These are phyloP conservation scores for Porodaedalea pini DNA, from an alignment of 1,284 basidiomycete species.

Conservation along the genomic window DNA sequence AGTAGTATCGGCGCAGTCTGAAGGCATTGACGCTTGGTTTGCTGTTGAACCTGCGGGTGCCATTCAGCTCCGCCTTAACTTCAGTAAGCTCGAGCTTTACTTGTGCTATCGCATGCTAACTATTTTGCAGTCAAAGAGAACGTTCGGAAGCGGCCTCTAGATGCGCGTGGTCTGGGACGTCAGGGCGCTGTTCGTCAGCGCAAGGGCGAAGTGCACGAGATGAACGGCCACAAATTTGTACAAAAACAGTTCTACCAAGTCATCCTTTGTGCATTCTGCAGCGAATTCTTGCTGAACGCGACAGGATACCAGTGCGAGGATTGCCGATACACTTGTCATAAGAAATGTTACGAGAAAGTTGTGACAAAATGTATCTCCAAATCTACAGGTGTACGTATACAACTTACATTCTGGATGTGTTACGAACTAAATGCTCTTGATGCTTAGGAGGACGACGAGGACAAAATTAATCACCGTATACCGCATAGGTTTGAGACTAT, in stretches of 20 bases:
- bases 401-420: conserved; percentile 1
- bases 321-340: conserved; percentile 98
- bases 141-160: conserved; percentile 90
- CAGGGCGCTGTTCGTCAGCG: conserved; percentile 98
- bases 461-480: conserved; percentile 99
- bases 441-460: conserved; percentile 86
- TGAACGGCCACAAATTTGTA: conserved; percentile 99
- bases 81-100: conserved; percentile 56
- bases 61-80: conserved; percentile 81
- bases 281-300: conserved; percentile 96
- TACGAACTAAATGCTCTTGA: background rate
- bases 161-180: conserved; percentile 90
- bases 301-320: conserved; percentile 99
- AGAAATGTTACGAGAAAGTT: conserved; percentile 98
- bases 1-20: conserved; percentile 35
- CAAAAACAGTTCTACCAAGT: conserved; percentile 98
- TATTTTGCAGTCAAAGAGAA: conserved; percentile 83
- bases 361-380: conserved; percentile 99
- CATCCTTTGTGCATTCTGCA: conserved; percentile 97
- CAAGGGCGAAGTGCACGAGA: conserved; percentile 97
- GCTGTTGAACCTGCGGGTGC: conserved; percentile 98
- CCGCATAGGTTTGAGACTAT: conserved; percentile 98
- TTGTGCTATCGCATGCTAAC: conserved; percentile 22
- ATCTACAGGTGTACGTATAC: conserved; percentile 76
- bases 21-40: conserved; percentile 97